A percentile compares a stretch with the other conserved stretches of the same genome.
Evolutionary conservation across 192 early-diverging fungal genomes (phyloP).

Genomic region (Podila horticola): DNA sequence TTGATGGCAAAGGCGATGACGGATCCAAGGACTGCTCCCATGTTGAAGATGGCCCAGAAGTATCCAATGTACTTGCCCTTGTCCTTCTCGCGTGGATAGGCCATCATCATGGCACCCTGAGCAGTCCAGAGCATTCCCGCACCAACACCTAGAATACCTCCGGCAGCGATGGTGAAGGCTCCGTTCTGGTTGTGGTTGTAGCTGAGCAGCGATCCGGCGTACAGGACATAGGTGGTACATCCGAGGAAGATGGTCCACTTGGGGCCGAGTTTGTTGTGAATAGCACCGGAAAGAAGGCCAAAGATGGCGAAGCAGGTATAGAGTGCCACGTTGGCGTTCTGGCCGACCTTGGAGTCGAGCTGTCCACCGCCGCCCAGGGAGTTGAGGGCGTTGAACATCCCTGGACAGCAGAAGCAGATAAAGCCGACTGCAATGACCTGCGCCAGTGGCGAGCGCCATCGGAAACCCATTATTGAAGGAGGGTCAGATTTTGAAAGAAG

Average conservation of each 20-base stretch:
- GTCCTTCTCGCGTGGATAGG: conserved; percentile 78
- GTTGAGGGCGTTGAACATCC: conserved; percentile 74
- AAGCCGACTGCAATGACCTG: conserved; percentile 75
- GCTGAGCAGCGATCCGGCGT: conserved; percentile 75
- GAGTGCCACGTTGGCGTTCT: conserved; percentile 78
- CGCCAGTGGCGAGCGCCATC: conserved; percentile 64
- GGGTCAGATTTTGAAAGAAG: not conserved
- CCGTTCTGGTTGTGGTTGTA: conserved; percentile 62
- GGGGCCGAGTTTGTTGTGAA: conserved; percentile 79
- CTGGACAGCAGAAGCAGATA: conserved; percentile 76
- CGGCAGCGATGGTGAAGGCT: conserved; percentile 72
- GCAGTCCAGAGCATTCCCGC: conserved; percentile 77
- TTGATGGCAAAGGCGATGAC: conserved; percentile 74
- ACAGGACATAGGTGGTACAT: conserved; percentile 75
- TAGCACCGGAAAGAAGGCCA: conserved; percentile 72
- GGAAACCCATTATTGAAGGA: not conserved
- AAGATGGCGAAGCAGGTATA: conserved; percentile 78
- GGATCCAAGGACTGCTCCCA: conserved; percentile 80
- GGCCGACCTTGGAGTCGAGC: conserved; percentile 58
- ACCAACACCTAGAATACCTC: conserved; percentile 80
- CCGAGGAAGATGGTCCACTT: conserved; percentile 70
- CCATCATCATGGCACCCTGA: conserved; percentile 82
- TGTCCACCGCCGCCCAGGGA: conserved; percentile 71
- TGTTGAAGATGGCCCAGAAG: conserved; percentile 86
- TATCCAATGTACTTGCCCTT: conserved; percentile 80